Evolutionary conservation across 2,329 filamentous ascomycete genomes (phyloP).

Genomic region (Juglanconis juglandina): DNA sequence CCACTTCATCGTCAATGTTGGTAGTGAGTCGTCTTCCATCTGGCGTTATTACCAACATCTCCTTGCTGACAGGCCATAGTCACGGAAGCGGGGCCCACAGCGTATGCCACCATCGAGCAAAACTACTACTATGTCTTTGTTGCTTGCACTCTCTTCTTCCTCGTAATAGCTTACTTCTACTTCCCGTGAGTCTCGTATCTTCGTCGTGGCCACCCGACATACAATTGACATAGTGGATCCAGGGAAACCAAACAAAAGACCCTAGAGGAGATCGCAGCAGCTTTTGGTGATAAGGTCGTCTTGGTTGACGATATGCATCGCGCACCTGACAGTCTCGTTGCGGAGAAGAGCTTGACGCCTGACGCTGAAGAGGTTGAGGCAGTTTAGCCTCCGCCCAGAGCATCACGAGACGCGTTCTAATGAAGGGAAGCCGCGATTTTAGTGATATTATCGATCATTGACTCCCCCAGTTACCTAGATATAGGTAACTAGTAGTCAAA

Average conservation of each 20-base stretch:
- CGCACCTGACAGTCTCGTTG: background rate
- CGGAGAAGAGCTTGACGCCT: background rate
- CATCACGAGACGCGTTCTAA: background rate
- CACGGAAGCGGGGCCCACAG: conserved; percentile 52
- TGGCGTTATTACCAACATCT: background rate
- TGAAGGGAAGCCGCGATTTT: no score
- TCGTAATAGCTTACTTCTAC: conserved; percentile 50
- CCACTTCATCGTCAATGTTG: conserved; percentile 55
- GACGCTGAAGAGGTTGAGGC: background rate
- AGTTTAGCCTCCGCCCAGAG: background rate
- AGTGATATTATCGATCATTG: no score
- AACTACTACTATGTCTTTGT: conserved; percentile 63
- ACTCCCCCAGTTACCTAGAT: no score
- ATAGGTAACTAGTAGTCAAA: no score
- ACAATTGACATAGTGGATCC: background rate
- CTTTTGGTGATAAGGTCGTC: conserved; percentile 45
- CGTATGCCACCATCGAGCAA: conserved; percentile 52
- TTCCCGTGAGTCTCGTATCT: conserved; percentile 36
- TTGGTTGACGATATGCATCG: background rate
- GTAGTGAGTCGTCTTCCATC: background rate
- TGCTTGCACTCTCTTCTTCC: conserved; percentile 48
- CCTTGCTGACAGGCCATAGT: conserved; percentile 30
- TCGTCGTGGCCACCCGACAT: background rate
- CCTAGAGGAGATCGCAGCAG: conserved; percentile 45
- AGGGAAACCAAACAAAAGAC: conserved; percentile 44